These are phyloP conservation scores for Rhytidhysteron rufulum DNA, from an alignment of 2,329 filamentous ascomycete genomes.

Conservation along the genomic window DNA sequence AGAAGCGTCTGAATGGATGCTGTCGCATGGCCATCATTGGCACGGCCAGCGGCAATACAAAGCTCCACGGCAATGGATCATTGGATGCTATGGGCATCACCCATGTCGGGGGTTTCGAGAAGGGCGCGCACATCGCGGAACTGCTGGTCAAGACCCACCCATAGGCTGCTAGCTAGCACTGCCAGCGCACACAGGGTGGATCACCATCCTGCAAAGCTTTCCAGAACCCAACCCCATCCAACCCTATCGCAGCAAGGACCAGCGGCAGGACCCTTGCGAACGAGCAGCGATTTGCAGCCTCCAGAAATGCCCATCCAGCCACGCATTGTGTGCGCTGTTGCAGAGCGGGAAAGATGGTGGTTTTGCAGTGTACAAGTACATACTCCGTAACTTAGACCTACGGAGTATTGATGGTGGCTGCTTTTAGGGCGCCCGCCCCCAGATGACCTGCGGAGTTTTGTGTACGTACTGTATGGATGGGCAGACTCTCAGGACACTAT, in stretches of 20 bases:
- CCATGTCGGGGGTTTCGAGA: neutral
- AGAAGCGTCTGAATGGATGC: neutral
- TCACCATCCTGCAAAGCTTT: slow-evolving; percentile 3
- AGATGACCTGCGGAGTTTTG: slow-evolving; percentile 2
- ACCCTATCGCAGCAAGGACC: too few relatives aligned
- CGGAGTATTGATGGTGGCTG: too few relatives aligned
- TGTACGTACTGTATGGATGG: too few relatives aligned
- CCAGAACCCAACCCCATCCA: slow-evolving; percentile 5
- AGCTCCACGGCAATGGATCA: slow-evolving; percentile 7
- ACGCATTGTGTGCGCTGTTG: slow-evolving; percentile 4
- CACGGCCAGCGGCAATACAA: slow-evolving; percentile 3
- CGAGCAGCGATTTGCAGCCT: slow-evolving; percentile 3
- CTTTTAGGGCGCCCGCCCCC: slow-evolving; percentile 7
- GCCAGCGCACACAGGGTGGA: too few relatives aligned
- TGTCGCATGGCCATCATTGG: slow-evolving; percentile 3
- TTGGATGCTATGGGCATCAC: slow-evolving; percentile 1
- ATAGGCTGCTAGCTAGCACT: too few relatives aligned
- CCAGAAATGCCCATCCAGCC: slow-evolving; percentile 5
- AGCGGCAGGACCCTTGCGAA: slow-evolving; percentile 3
- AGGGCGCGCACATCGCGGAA: neutral
- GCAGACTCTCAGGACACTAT: too few relatives aligned
- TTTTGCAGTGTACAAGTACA: too few relatives aligned
- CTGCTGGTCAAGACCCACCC: neutral
- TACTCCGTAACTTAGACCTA: too few relatives aligned
- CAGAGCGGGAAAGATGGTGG: too few relatives aligned